A percentile compares a stretch with the other conserved stretches of the same genome.
phyloP scores from a whole-genome alignment of 1,284 basidiomycete genomes.

The Lentinus polychrous region DNA sequence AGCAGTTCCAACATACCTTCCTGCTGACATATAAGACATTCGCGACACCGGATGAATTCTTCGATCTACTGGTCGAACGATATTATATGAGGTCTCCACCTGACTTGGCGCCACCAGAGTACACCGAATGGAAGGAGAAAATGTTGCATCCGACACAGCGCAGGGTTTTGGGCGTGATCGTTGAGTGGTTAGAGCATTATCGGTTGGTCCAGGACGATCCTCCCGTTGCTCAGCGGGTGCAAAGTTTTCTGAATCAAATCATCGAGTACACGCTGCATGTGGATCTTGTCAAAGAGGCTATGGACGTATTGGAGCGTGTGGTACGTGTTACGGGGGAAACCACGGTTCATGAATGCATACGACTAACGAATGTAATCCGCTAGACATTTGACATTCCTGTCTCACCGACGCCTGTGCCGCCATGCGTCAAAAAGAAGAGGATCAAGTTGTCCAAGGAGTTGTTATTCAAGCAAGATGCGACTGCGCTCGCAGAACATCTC shows the following conservation, averaged over 20 bases:
- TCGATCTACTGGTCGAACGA: constrained; percentile 58
- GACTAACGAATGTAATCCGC: constrained; percentile 9
- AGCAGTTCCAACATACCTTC: constrained; percentile 58
- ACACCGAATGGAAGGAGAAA: constrained; percentile 59
- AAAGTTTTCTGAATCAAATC: constrained; percentile 47
- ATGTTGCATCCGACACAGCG: constrained; percentile 50
- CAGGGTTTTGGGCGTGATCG: constrained; percentile 50
- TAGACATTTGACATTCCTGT: constrained; percentile 21
- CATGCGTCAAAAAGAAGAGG: constrained; percentile 30
- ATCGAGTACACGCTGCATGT: constrained; percentile 35
- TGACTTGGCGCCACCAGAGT: constrained; percentile 42
- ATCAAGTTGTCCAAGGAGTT: constrained; percentile 43
- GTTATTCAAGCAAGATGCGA: constrained; percentile 44
- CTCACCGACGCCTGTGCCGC: constrained; percentile 15
- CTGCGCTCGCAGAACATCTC: constrained; percentile 58
- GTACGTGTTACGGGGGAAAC: constrained; percentile 29
- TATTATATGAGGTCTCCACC: constrained; percentile 54
- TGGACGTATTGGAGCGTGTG: constrained; percentile 46
- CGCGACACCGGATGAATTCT: constrained; percentile 58
- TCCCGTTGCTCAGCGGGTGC: constrained; percentile 47
- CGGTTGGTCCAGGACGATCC: constrained; percentile 58
- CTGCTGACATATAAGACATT: constrained; percentile 78
- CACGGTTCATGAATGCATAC: not conserved
- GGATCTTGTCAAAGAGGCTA: constrained; percentile 41
- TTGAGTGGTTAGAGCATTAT: constrained; percentile 55